These are phyloP conservation scores for Penicillium pancosmium DNA, from an alignment of 495 filamentous ascomycete species.

Conservation along the genomic window DNA sequence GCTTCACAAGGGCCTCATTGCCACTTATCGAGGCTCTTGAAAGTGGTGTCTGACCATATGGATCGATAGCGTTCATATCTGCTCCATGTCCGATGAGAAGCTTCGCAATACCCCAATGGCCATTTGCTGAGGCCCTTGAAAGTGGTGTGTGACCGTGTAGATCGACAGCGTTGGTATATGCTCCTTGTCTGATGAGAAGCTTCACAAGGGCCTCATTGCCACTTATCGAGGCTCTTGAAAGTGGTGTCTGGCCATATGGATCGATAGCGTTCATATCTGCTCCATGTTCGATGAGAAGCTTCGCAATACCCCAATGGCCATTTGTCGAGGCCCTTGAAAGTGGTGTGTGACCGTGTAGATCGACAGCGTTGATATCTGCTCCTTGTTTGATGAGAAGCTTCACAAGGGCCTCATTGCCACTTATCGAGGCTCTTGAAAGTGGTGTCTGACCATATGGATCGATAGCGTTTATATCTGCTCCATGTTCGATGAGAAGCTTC, in stretches of 20 bases:
- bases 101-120: too few species aligned
- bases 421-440: background rate
- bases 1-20: too few species aligned
- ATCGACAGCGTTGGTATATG: too few species aligned
- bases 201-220: background rate
- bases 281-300: background rate
- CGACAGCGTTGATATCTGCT: too few species aligned
- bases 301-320: too few species aligned
- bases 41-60: background rate
- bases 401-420: background rate
- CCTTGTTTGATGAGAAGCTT: background rate
- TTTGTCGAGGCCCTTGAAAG: too few species aligned
- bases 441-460: background rate
- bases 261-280: background rate
- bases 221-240: background rate
- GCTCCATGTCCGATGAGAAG: slow-evolving; percentile 5
- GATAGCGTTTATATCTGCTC: background rate
- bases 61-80: background rate
- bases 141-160: too few species aligned
- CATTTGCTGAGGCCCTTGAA: too few species aligned
- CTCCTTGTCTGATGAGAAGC: background rate
- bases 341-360: too few species aligned
- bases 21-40: too few species aligned
- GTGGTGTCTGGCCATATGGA: background rate
- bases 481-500: background rate